phyloP scores from a whole-genome alignment of 176 grass and related monocot genomes.

The Zoysia pacifica region DNA sequence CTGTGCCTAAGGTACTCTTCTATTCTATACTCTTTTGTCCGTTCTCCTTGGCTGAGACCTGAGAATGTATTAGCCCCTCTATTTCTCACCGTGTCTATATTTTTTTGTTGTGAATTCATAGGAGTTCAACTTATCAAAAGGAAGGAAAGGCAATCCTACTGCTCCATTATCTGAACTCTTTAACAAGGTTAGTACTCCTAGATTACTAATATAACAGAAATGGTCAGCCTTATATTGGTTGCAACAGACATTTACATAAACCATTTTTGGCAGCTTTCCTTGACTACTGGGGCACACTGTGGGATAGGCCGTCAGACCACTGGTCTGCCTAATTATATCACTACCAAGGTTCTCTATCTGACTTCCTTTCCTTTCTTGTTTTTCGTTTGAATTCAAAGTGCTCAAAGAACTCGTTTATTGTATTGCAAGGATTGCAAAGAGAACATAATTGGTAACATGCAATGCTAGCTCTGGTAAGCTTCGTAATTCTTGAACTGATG shows the following conservation, averaged over 20 bases:
- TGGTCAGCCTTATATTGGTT: background rate
- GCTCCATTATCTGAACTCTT: constrained; percentile 74
- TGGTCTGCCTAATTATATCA: constrained; percentile 39
- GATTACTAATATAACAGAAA: background rate
- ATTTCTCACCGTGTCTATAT: constrained; percentile 11
- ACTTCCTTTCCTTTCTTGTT: background rate
- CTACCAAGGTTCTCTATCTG: constrained; percentile 56
- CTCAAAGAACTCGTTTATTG: constrained; percentile 44
- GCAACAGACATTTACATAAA: background rate
- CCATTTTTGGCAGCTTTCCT: constrained; percentile 56
- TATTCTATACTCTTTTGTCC: background rate
- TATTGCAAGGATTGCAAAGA: constrained; percentile 90
- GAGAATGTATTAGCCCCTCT: background rate
- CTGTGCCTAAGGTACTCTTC: constrained; percentile 63
- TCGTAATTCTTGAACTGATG: background rate
- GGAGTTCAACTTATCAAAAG: constrained; percentile 71
- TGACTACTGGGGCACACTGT: constrained; percentile 38
- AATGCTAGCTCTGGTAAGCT: constrained; percentile 46
- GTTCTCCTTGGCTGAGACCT: background rate
- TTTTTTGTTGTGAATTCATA: constrained; percentile 36
- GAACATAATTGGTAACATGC: constrained; percentile 51
- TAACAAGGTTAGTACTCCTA: constrained; percentile 56
- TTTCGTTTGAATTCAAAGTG: background rate
- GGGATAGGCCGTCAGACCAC: constrained; percentile 26
- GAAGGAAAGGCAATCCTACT: constrained; percentile 45